Conservation (phyloP, 2,329 filamentous ascomycete species). For the Pseudopithomyces maydicus region DNA sequence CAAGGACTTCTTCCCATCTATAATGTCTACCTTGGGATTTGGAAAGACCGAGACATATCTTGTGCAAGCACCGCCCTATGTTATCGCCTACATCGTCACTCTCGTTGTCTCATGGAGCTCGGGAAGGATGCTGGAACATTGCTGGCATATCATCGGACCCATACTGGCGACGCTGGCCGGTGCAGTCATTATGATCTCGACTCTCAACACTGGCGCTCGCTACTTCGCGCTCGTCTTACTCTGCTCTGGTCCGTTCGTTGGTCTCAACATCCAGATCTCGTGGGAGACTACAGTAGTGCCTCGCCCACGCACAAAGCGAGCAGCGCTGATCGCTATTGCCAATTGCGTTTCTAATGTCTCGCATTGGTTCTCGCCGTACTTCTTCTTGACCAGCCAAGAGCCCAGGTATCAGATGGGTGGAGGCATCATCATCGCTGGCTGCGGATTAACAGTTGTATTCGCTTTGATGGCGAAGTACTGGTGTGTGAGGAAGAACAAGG, state of each 20-base stretch:
- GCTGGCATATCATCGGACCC: conserved; percentile 33
- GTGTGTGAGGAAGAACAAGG: too few species aligned
- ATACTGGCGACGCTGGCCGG: conserved; percentile 28
- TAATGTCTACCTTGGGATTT: conserved; percentile 28
- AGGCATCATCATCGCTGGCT: conserved; percentile 20
- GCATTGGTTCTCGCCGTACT: conserved; percentile 52
- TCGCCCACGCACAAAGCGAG: conserved; percentile 48
- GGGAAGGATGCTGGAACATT: conserved; percentile 35
- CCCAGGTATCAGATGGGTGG: conserved; percentile 27
- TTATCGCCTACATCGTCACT: conserved; percentile 32
- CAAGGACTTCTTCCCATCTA: conserved; percentile 42
- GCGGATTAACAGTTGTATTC: too few species aligned
- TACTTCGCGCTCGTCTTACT: conserved; percentile 38
- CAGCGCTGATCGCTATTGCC: conserved; percentile 51
- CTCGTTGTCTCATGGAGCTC: conserved; percentile 31
- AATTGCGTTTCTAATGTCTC: conserved; percentile 48
- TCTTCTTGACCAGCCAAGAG: conserved; percentile 35
- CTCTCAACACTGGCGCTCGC: conserved; percentile 34
- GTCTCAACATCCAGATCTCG: conserved; percentile 48
- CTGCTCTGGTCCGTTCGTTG: conserved; percentile 45
- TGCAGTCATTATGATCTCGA: conserved; percentile 33
- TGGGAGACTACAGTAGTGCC: conserved; percentile 53
- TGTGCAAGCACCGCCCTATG: conserved; percentile 49
- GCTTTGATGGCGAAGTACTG: too few species aligned
- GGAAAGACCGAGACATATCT: conserved; percentile 42